phyloP scores from a whole-genome alignment of 352 stramenopile species.

The Globisporangium paddicum region DNA sequence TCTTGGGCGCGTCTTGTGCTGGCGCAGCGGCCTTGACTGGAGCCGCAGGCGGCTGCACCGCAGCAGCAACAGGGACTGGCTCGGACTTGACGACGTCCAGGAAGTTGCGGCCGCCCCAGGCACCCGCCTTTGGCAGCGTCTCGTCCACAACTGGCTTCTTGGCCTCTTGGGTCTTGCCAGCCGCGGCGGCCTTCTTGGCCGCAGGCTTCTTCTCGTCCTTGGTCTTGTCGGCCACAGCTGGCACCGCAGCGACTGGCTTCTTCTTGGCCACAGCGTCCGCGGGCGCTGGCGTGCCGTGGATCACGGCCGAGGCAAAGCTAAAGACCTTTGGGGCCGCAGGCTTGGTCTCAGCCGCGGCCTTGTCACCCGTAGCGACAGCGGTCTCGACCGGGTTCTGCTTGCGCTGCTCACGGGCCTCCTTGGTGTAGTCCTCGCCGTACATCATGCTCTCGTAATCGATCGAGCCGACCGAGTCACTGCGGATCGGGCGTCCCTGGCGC shows the following conservation, averaged over 20 bases:
- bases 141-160: constrained; percentile 30
- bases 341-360: not conserved
- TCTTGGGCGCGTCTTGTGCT: constrained; percentile 14
- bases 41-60: constrained; percentile 21
- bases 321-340: constrained; percentile 36
- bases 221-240: constrained; percentile 19
- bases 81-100: constrained; percentile 82
- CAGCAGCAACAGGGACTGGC: constrained; percentile 26
- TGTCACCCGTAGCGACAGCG: not conserved
- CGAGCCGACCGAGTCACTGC: constrained; percentile 82
- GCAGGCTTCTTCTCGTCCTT: constrained; percentile 33
- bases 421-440: constrained; percentile 89
- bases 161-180: not conserved
- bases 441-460: constrained; percentile 90
- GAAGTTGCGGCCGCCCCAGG: constrained; percentile 80
- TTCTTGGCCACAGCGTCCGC: constrained; percentile 34
- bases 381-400: constrained; percentile 36
- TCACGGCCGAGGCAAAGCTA: constrained; percentile 73
- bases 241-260: constrained; percentile 26
- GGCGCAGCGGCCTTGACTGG: constrained; percentile 22
- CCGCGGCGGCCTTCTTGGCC: constrained; percentile 1
- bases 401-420: constrained; percentile 72
- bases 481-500: constrained; percentile 84
- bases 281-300: constrained; percentile 61
- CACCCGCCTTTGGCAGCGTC: constrained; percentile 54